Conservation (phyloP, 257 asterid species). For the Asclepias syriaca region DNA sequence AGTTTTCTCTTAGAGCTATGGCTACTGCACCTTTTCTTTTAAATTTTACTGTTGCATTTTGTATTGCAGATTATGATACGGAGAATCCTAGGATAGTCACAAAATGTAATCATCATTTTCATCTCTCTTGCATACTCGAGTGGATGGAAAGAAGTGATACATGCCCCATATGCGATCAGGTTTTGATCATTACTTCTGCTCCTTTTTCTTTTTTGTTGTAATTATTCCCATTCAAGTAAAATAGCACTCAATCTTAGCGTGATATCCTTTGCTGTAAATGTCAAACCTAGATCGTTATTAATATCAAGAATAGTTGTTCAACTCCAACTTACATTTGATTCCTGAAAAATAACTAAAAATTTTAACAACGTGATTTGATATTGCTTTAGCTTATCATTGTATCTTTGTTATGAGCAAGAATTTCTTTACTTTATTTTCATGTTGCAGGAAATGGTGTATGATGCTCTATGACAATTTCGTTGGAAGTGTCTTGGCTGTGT, state of each 20-base stretch:
- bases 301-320: not conserved
- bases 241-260: not conserved
- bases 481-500: not conserved
- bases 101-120: conserved; percentile 75
- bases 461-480: conserved; percentile 30
- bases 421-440: conserved; percentile 3
- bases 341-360: not conserved
- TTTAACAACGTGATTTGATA: not conserved
- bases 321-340: not conserved
- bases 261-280: not conserved
- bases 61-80: conserved; percentile 50
- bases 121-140: conserved; percentile 80
- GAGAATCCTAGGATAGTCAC: conserved; percentile 64
- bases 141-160: conserved; percentile 83
- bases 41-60: not conserved
- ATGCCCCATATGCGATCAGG: conserved; percentile 78
- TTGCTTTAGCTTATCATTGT: not conserved
- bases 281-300: not conserved
- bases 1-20: not conserved
- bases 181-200: conserved; percentile 19
- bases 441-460: conserved; percentile 65
- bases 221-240: not conserved
- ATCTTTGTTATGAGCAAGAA: not conserved
- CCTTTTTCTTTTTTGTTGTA: not conserved
- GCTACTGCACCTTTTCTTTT: not conserved